phyloP scores from a whole-genome alignment of 2,329 filamentous ascomycete species.

The Stagonosporopsis rhizophila region DNA sequence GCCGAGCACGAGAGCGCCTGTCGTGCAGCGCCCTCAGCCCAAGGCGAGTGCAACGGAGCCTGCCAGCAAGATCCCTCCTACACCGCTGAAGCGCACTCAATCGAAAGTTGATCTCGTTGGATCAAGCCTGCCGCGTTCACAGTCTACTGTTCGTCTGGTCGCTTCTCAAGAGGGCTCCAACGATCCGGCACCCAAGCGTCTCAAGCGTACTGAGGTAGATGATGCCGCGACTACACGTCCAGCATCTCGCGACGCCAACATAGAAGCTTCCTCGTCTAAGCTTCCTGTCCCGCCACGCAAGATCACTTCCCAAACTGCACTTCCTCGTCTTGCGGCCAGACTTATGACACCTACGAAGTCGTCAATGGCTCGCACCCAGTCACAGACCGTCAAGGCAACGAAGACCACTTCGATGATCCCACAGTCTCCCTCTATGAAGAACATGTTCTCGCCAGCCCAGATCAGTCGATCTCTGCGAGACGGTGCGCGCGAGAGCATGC shows the following conservation, averaged over 20 bases:
- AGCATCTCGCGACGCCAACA: conserved; percentile 51
- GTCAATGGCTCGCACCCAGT: conserved; percentile 66
- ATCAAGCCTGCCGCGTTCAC: conserved; percentile 47
- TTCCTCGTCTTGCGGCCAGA: conserved; percentile 54
- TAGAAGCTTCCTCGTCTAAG: conserved; percentile 19
- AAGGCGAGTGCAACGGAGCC: conserved; percentile 71
- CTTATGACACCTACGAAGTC: conserved; percentile 82
- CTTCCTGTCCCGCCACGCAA: conserved; percentile 36
- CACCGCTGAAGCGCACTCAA: conserved; percentile 59
- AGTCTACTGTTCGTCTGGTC: conserved; percentile 39
- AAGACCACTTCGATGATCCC: conserved; percentile 61
- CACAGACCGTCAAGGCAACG: conserved; percentile 59
- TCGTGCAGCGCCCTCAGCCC: conserved; percentile 58
- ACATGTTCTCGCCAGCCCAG: conserved; percentile 48
- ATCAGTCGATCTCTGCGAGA: conserved; percentile 46
- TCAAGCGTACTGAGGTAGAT: conserved; percentile 71
- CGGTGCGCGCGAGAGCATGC: conserved; percentile 47
- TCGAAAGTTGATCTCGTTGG: conserved; percentile 69
- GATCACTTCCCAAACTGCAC: conserved; percentile 47
- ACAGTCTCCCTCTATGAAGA: conserved; percentile 64
- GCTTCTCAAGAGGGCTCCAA: conserved; percentile 36
- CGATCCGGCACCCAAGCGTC: conserved; percentile 68
- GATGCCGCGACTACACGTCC: conserved; percentile 73
- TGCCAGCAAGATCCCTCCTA: conserved; percentile 51
- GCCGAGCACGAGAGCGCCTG: conserved; percentile 40